A percentile compares a stretch with the other conserved stretches of the same genome.
Conservation (phyloP, 1,284 basidiomycete species). For the Apiotrichum laibachii region DNA sequence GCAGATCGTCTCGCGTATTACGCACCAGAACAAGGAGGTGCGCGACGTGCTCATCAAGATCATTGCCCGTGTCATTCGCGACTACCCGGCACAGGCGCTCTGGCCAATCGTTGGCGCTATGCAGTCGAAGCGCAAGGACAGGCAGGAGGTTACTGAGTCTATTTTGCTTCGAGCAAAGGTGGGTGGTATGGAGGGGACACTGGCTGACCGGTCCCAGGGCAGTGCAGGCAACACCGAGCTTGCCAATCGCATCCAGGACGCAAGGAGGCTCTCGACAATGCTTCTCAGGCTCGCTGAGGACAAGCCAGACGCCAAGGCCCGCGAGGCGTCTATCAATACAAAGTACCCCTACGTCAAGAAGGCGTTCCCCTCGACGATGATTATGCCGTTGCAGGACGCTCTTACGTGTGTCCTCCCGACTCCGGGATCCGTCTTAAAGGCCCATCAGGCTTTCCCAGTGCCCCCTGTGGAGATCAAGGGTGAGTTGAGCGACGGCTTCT, state of each 20-base stretch:
- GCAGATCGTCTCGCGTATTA: slow-evolving; percentile 92
- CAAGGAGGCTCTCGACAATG: slow-evolving; percentile 30
- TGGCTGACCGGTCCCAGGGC: too few relatives aligned
- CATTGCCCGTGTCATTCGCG: slow-evolving; percentile 69
- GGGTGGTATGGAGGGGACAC: neutral
- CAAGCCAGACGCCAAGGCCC: slow-evolving; percentile 27
- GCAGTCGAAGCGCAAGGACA: slow-evolving; percentile 71
- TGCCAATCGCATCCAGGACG: slow-evolving; percentile 52
- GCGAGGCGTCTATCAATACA: slow-evolving; percentile 30
- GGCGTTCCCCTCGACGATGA: slow-evolving; percentile 65
- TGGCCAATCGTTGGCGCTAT: slow-evolving; percentile 91
- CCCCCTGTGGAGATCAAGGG: slow-evolving; percentile 74
- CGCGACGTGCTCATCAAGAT: slow-evolving; percentile 66
- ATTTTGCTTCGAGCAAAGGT: slow-evolving; percentile 44
- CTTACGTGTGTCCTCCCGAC: slow-evolving; percentile 83
- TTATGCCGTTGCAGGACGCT: slow-evolving; percentile 90
- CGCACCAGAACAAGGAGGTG: slow-evolving; percentile 70
- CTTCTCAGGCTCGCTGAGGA: slow-evolving; percentile 45
- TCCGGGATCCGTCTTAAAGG: slow-evolving; percentile 61
- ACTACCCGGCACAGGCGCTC: slow-evolving; percentile 86
- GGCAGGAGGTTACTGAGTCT: slow-evolving; percentile 53
- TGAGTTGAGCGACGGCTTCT: slow-evolving; percentile 44
- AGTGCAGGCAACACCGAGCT: neutral
- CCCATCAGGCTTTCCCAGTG: slow-evolving; percentile 78
- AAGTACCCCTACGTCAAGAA: slow-evolving; percentile 63